These are phyloP conservation scores for Didymella lethalis DNA, from an alignment of 2,329 filamentous ascomycete species.

Conservation along the genomic window DNA sequence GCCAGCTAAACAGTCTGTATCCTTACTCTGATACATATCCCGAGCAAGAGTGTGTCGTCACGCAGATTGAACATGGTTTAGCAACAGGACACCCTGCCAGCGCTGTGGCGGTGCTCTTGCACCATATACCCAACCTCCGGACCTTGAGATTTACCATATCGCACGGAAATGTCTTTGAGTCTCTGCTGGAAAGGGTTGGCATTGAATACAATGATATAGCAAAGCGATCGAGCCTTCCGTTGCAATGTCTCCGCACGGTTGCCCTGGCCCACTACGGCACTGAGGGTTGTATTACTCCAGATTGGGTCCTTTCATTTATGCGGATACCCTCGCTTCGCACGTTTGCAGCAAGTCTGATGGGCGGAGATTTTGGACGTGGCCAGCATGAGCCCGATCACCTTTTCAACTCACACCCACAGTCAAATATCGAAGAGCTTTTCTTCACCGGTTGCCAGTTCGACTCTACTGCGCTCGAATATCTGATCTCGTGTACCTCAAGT, in stretches of 20 bases:
- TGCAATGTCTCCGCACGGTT: neutral
- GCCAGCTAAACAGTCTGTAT: neutral
- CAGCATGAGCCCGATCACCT: neutral
- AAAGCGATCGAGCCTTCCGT: neutral
- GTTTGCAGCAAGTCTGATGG: neutral
- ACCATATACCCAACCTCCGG: neutral
- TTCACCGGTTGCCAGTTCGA: neutral
- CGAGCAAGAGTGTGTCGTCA: neutral
- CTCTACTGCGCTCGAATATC: neutral
- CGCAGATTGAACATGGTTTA: neutral
- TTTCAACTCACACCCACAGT: neutral
- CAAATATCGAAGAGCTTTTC: neutral
- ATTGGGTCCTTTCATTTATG: neutral
- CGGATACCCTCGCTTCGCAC: conserved; percentile 1
- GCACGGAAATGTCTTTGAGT: neutral
- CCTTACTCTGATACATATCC: neutral
- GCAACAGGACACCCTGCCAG: neutral
- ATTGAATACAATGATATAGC: neutral
- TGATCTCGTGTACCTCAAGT: neutral
- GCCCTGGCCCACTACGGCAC: neutral
- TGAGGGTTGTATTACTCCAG: neutral
- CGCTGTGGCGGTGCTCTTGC: neutral
- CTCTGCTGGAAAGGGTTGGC: neutral
- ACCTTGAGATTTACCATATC: neutral
- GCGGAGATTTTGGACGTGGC: neutral